Evolutionary conservation across 176 grass and related monocot genomes (phyloP), one percentile per base, ranked within the genome.

Genomic region (Bolboschoenus planiculmis): DNA sequence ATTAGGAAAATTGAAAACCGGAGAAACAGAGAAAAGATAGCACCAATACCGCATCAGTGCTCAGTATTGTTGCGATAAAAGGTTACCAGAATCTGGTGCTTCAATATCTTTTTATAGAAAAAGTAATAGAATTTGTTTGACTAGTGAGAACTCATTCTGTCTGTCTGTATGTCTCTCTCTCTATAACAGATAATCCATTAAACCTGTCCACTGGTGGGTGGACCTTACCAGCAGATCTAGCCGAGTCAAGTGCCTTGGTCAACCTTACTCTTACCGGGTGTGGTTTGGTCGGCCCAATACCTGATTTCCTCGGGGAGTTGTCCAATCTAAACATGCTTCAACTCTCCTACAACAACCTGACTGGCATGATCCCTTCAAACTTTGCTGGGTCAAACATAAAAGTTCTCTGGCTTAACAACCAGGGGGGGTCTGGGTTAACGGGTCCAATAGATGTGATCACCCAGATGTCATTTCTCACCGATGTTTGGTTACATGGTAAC

Each of bases 341-440:
- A 13, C 85, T 99, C 66, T 66, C 96, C 42, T 95, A 99, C 85
- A 99, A 99, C 86, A 23, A 8, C 30, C 88, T 99, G 29, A 66
- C 83, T 24, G 89, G 96, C 29, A 54, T 79, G 0, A 82, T 99
- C 80, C 96, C 96, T 0, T 31, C 36, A 4, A 50, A 29, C 76
- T 86, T 89, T 81, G 44, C 88, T 0, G 62, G 18, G 8, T 90
- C 93, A 18, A 72, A 1, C 39, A 13, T 95, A 10, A 89, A 93
- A 68, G 82, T 50, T 33, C 90, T 99, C 31, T 88, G 91, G 96
- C 92, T 99, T 42, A 99, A 99, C 87, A 99, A 99, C 88, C 92
- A 90, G 6, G 0, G 0, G 91, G 80, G 5, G 34, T 0, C 8
- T 3, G 90, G 85, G 72, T 87, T 99, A 63, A 87, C 85, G 21